Base-by-base conservation (phyloP, 495 filamentous ascomycete genomes). In the Penicillium subrubescens region DNA sequence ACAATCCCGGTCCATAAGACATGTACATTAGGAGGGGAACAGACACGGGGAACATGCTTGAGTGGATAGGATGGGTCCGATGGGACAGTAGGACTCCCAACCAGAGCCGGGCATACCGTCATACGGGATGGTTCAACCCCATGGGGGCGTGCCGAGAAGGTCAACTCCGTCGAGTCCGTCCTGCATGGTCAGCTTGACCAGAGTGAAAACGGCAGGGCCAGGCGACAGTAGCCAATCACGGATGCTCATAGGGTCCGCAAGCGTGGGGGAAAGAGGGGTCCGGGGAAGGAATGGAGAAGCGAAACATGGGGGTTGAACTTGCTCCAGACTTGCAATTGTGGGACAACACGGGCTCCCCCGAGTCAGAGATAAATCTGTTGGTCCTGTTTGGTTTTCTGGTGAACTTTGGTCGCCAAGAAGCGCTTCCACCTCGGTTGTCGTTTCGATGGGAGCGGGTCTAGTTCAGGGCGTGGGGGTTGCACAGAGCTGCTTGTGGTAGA, bases 211-310 rank as follows among this genome's bases (percentile, higher is more conserved):
- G 43, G 43, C 43, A 46, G 23, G 43, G 1, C 1, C 1, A 46
- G 43, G 43, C 43, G 43, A 46, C 12, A 8, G 19, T 5, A 11
- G 43, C 43, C 43, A 46, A 46, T 46, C 19, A 19, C 19, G 19
- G 14, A 8, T 4, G 2, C 4, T 2, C 19, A 57, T 60, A 54
- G 63, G 41, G 41, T 41, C 53, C 34, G 19, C 53, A 34, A 35
- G 43, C 59, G 58, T 51, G 64, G 64, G 64, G 56, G 57, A 44
- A 41, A 29, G 48, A 15, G 48, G 46, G 48, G 48, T 51, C 62
- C 21, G 62, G 66, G 59, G 62, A 65, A 65, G 59, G 19, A 11
- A 46, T 46, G 43, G 43, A 46, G 43, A 12, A 21, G 19, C 57
- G 27, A 35, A 59, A 57, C 53, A 60, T 53, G 52, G 57, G 54